Evolutionary conservation across 345 rosid species (phyloP), one percentile per base, ranked within the genome.

Genomic region (Schrenkiella parvula): DNA sequence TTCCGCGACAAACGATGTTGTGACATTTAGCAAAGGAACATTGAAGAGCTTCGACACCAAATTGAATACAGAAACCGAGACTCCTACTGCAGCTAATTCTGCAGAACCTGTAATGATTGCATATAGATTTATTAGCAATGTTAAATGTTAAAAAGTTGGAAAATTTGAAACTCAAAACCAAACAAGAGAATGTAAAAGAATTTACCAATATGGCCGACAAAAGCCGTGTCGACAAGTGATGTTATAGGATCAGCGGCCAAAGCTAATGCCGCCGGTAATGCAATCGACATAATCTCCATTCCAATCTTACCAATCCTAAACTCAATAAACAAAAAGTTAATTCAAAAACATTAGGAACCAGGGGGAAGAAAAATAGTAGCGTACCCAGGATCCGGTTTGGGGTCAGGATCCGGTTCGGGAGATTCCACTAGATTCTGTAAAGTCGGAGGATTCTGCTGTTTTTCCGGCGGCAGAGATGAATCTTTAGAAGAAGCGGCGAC

Each of bases 1-100:
- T 75, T 93, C 97, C 23, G 96, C 98, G n/a, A 87, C 98, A 78
- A 89, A 87, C 50, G 97, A 93, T 5, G 97, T 91, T 0, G 97
- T 93, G 23, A 91, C 70, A 68, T 91, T 93, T 42, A 93, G 91
- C 79, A 93, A 80, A 5, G 96, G 98, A 63, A 93, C 93, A 71
- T 88, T 93, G 62, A 93, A 82, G 78, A 91, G 77, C 68, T 93
- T 93, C 0, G 97, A 93, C 2, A 89, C 96, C 71, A 93, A 79
- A 81, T 93, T 93, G 78, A 88, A 93, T 31, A 89, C 82, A 5
- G 97, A 85, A 68, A 79, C 90, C 0, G 98, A 91, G 8, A 91
- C 88, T 51, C 98, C 96, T 64, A 89, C 95, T 0, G 97, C 97
- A 2, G 96, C 98, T 84, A 93, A 69, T 62, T 93, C 98, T 29